Base-by-base conservation (phyloP, 148 eudicot species). In the Rhododendron vialii region DNA sequence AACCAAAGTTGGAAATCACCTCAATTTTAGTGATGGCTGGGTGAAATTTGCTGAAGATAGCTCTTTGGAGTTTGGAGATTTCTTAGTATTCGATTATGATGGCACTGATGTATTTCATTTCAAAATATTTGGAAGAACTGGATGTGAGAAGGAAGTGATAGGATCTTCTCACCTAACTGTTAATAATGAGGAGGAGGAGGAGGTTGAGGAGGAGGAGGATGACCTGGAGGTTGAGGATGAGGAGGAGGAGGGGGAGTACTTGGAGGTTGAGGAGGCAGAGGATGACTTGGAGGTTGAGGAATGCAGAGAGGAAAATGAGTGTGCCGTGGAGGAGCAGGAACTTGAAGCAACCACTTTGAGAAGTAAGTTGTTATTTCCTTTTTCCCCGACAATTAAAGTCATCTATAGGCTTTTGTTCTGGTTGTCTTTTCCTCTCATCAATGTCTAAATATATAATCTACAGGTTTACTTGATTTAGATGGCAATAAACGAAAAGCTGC, bases 21-120 rank as follows among this genome's bases (percentile, higher is more conserved):
- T 65, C 9, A 77, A 14, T 50, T 86, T 89, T 9, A 28, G 61
- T 8, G 73, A 82, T 18, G 87, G 90, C 22, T 89, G 89, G 86
- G 15, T 6, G 17, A 74, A 79, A 22, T 87, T 89, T 36, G 36
- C 67, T 26, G 10, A 67, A 47, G 88, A 87, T 18, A 89, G 83
- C 13, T 7, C 4, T 24, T 17, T 87, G 35, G 77, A 82, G 33
- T 11, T 1, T 28, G 43, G 76, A 10, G 84, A 89, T 35, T 26
- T 83, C 20, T 53, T 84, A 35, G 87, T 84, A 0, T 89, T 89
- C 41, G 26, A 83, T 17, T 79, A 43, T 69, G 85, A 75, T 15
- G 85, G 84, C 3, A 26, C 59, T 8, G 7, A 7, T 7, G 5
- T 81, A 35, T 84, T 89, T 41, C 73, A 87, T 43, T 51, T 89